phyloP scores from a whole-genome alignment of 192 early-diverging fungal genomes.

The Dissophora globulifera region DNA sequence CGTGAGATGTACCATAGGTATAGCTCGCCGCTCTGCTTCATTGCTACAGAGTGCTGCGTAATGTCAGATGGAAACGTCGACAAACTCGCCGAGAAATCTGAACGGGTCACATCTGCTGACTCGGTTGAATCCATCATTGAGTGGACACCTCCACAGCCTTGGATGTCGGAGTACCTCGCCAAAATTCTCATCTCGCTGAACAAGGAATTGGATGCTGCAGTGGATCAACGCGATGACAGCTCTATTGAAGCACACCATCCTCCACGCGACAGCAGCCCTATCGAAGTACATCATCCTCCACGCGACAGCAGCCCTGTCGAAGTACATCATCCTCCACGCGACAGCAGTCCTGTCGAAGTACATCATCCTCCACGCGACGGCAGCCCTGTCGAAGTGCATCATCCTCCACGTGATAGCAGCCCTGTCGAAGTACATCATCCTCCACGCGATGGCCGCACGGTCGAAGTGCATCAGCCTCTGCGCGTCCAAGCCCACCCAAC shows the following conservation, averaged over 20 bases:
- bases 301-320: no score
- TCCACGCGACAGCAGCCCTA: no score
- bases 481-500: no score
- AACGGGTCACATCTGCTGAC: not conserved
- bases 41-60: not conserved
- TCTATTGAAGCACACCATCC: not conserved
- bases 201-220: constrained; percentile 5
- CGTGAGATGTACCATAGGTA: not conserved
- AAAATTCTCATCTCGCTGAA: not conserved
- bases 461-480: no score
- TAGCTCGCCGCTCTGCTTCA: not conserved
- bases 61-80: not conserved
- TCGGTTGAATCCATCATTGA: not conserved
- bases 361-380: no score
- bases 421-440: no score
- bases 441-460: no score
- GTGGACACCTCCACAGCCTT: not conserved
- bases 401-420: no score
- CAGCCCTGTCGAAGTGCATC: no score
- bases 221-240: not conserved
- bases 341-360: no score
- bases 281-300: no score
- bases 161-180: not conserved
- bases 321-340: no score
- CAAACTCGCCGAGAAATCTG: not conserved